A percentile compares a stretch with the other conserved stretches of the same genome.
phyloP scores from a whole-genome alignment of 2,329 filamentous ascomycete species.

The Trichoderma gracile region DNA sequence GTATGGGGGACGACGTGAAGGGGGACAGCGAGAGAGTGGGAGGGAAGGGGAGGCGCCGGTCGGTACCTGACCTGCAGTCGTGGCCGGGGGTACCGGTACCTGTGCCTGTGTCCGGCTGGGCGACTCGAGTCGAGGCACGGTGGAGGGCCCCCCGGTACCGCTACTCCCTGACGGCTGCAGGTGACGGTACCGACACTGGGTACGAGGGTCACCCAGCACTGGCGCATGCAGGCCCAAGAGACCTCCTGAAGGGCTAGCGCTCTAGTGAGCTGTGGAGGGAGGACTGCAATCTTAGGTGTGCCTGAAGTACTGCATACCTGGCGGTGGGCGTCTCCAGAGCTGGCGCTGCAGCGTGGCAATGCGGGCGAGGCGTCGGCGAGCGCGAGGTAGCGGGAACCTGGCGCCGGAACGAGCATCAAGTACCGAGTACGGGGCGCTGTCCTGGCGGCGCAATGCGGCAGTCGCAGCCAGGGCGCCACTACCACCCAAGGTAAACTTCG shows the following conservation, averaged over 20 bases:
- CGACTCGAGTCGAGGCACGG: too few relatives aligned
- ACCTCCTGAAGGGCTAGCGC: slow-evolving; percentile 26
- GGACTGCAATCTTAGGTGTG: slow-evolving; percentile 24
- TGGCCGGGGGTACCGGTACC: neutral
- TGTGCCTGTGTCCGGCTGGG: neutral
- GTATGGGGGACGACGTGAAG: slow-evolving; percentile 12
- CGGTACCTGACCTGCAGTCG: neutral
- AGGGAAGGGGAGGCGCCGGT: too few relatives aligned
- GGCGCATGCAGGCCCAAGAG: slow-evolving; percentile 25
- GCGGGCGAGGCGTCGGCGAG: slow-evolving; percentile 14
- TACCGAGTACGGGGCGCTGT: neutral
- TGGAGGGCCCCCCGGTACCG: too few relatives aligned
- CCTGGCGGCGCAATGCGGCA: slow-evolving; percentile 4
- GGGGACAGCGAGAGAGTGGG: too few relatives aligned
- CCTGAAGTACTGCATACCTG: slow-evolving; percentile 22
- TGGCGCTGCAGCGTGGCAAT: slow-evolving; percentile 18
- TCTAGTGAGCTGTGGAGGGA: slow-evolving; percentile 22
- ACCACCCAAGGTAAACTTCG: too few relatives aligned
- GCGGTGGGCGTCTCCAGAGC: slow-evolving; percentile 20
- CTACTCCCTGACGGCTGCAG: too few relatives aligned
- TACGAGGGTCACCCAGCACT: slow-evolving; percentile 20
- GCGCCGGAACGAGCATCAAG: neutral
- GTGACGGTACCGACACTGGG: neutral
- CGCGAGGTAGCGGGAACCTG: slow-evolving; percentile 21
- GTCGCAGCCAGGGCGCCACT: slow-evolving; percentile 12